Conservation (phyloP, 1,284 basidiomycete genomes). For the Paramarasmius palmivorus region DNA sequence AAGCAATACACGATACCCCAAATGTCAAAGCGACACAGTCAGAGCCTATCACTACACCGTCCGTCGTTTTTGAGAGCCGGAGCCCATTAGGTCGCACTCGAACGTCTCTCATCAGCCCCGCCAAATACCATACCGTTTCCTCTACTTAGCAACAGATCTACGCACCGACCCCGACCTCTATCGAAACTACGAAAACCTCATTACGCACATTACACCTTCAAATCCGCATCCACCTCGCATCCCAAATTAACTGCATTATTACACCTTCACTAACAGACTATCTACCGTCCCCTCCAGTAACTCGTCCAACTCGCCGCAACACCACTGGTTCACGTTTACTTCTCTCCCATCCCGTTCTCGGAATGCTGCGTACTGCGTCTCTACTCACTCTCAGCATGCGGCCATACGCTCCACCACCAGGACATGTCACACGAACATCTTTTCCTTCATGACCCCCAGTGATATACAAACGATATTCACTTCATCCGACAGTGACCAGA, state of each 20-base stretch:
- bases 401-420: conserved; percentile 9
- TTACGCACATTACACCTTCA: conserved; percentile 9
- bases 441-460: conserved; percentile 18
- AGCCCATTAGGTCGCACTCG: conserved; percentile 28
- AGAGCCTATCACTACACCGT: conserved; percentile 14
- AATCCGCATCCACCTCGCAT: conserved; percentile 14
- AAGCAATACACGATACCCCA: not conserved
- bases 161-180: conserved; percentile 20
- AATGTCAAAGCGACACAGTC: conserved; percentile 16
- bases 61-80: conserved; percentile 36
- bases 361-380: not conserved
- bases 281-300: conserved; percentile 46
- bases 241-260: conserved; percentile 16
- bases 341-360: conserved; percentile 1
- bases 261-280: conserved; percentile 48
- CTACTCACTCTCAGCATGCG: conserved; percentile 8
- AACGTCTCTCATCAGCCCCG: conserved; percentile 25
- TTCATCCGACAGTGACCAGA: conserved; percentile 80
- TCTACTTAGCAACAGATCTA: conserved; percentile 10
- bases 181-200: conserved; percentile 25
- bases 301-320: conserved; percentile 49
- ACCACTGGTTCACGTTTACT: conserved; percentile 30
- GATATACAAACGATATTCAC: conserved; percentile 49
- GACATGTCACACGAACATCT: conserved; percentile 1
- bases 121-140: conserved; percentile 19